Base-by-base conservation (phyloP, 768 basidiomycete genomes). In the Leccinum subtestaceum region DNA sequence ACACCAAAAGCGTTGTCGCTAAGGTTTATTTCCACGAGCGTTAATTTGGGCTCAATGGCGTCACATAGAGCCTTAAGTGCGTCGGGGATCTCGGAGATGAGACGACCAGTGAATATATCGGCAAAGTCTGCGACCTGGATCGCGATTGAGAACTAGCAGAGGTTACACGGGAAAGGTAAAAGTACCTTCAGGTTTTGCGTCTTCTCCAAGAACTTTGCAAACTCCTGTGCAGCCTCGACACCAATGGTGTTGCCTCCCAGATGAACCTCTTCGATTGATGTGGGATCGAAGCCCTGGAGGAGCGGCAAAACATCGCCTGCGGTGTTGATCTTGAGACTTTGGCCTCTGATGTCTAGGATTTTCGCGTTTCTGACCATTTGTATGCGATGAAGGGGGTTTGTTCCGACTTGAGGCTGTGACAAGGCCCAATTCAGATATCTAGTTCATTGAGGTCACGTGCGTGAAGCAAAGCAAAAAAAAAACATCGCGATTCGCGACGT, bases 1-100 rank as follows among this genome's bases (percentile, higher is more conserved):
- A 93, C 94, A 21, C 96, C 96, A 63, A 98, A 98, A 10, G 96
- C 96, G 65, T 99, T 99, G 72, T 98, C 96, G 67, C 86, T 89
- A 54, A 99, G 84, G 72, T 98, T 84, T 66, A 99, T 82, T 74
- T 94, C 91, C 55, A 89, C 80, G 51, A 99, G 87, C 3, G 88
- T 84, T 4, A 85, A 81, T 68, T 92, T 92, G 67, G 84, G 80
- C 67, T 85, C 85, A 60, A 99, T 84, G 12, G 95, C 86, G 66
- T 93, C 85, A 72, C 95, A 97, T 64, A 99, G 84, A 36, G 91
- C 88, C 38, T 86, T 82, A 49, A 99, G 86, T 15, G 97, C 93
- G 58, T 77, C 81, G 5, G 96, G 97, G 70, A 99, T 98, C 74
- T 99, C 96, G 60, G 85, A 81, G 77, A 98, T 98, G 68, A 97